Percentiles rank a stretch among this genome's conserved stretches.
Conservation (phyloP, 257 asterid species). For the Paraleonurus japonicus region DNA sequence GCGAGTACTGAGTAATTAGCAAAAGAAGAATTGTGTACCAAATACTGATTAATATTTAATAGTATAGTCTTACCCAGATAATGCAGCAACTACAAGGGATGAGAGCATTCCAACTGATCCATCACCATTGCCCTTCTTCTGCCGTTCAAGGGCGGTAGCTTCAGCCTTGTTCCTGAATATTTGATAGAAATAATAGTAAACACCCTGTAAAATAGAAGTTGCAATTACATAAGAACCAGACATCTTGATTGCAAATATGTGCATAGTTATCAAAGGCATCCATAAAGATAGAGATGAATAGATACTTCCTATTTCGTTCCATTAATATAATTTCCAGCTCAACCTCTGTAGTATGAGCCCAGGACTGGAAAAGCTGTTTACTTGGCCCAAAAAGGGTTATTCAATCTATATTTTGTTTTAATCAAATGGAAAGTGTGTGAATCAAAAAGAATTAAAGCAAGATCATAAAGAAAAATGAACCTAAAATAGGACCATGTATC, state of each 20-base stretch:
- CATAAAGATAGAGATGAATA: background rate
- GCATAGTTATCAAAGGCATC: constrained; percentile 25
- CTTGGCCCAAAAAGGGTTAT: background rate
- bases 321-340: constrained; percentile 5
- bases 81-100: constrained; percentile 87
- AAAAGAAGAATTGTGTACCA: background rate
- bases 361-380: background rate
- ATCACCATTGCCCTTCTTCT: constrained; percentile 75
- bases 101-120: constrained; percentile 97
- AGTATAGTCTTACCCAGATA: constrained; percentile 77
- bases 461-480: background rate
- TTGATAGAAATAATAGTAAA: constrained; percentile 99
- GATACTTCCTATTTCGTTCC: constrained; percentile 1
- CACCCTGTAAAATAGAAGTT: constrained; percentile 86
- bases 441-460: background rate
- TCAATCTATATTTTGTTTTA: background rate
- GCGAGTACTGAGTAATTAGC: background rate
- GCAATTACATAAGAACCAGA: constrained; percentile 44
- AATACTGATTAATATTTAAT: constrained; percentile 9
- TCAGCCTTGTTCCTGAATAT: constrained; percentile 89
- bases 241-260: constrained; percentile 21
- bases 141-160: constrained; percentile 61
- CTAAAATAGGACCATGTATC: background rate
- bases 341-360: background rate
- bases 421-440: constrained; percentile 2